Base-by-base conservation (phyloP, 352 stramenopile genomes). In the Phytophthora agathidicida region DNA sequence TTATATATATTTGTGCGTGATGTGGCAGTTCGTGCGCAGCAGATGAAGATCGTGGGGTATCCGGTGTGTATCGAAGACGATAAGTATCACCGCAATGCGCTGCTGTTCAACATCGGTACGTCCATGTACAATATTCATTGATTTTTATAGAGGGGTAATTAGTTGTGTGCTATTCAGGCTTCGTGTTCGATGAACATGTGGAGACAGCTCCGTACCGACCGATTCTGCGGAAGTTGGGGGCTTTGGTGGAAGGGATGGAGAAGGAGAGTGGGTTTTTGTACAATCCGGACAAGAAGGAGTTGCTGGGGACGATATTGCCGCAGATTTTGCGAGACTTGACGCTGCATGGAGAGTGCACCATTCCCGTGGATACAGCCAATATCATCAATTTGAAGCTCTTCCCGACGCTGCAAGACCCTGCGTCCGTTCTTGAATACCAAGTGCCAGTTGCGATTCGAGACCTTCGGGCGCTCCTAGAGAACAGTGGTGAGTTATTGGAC, bases 321-420 rank as follows among this genome's bases (percentile, higher is more conserved):
- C 77, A 84, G 54, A 90, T 94, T 57, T 62, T 93, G 19, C 51
- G 65, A 3, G 82, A 93, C 48, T 73, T 96, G 35, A 92, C 77
- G 32, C 62, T 88, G 28, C 62, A 82, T 62, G 85, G 83, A 24
- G 83, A 94, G 37, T 90, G 83, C 66, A 94, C 83, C 7, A 92
- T 94, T 63, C 85, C 86, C 1, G 78, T 94, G 31, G 83, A 96
- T 44, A 65, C 70, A 14, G 81, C 86, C 33, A 96, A 96, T 60
- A 79, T 94, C 37, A 88, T 96, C 60, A 96, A 94, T 62, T 69
- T 96, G 33, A 96, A 96, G 49, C 73, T 93, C 16, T 93, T 94
- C 53, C 85, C 80, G 3, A 90, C 73, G 17, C 80, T 94, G 24
- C 73, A 83, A 46, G 73, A 92, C 38, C 84, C 84, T 3, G 64